Conservation (phyloP, 805 yeast species). For the Zygosaccharomyces rouxii region DNA sequence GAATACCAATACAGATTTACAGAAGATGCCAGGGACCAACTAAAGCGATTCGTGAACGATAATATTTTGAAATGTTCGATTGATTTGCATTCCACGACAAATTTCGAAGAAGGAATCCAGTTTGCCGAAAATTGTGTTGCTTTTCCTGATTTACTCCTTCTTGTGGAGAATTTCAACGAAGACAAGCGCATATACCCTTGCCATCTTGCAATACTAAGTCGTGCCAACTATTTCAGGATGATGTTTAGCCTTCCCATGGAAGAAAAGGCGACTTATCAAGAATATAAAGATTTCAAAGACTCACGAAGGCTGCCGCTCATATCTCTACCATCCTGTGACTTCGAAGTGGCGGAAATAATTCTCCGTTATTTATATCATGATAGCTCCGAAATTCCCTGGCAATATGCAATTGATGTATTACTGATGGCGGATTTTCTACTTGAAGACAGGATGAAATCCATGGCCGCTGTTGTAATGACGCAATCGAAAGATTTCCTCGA, state of each 20-base stretch:
- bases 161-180: conserved; percentile 32
- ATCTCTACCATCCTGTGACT: conserved; percentile 21
- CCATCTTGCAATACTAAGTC: conserved; percentile 54
- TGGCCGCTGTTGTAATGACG: conserved; percentile 48
- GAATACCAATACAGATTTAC: conserved; percentile 34
- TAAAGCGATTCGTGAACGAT: conserved; percentile 24
- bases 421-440: conserved; percentile 53
- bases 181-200: conserved; percentile 48
- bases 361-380: conserved; percentile 59
- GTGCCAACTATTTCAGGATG: conserved; percentile 61
- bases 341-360: conserved; percentile 46
- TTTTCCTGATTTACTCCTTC: conserved; percentile 47
- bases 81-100: background rate
- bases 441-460: conserved; percentile 59
- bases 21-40: conserved; percentile 26
- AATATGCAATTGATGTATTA: conserved; percentile 51
- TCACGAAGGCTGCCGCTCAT: conserved; percentile 26
- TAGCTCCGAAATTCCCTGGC: conserved; percentile 46
- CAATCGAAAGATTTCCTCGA: conserved; percentile 30
- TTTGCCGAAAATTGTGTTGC: conserved; percentile 8
- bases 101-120: background rate
- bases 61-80: conserved; percentile 17
- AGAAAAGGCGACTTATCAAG: conserved; percentile 27
- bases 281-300: background rate
- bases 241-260: conserved; percentile 53